These are phyloP conservation scores for Capronia epimyces DNA, from an alignment of 2,329 filamentous ascomycete genomes.

Conservation along the genomic window DNA sequence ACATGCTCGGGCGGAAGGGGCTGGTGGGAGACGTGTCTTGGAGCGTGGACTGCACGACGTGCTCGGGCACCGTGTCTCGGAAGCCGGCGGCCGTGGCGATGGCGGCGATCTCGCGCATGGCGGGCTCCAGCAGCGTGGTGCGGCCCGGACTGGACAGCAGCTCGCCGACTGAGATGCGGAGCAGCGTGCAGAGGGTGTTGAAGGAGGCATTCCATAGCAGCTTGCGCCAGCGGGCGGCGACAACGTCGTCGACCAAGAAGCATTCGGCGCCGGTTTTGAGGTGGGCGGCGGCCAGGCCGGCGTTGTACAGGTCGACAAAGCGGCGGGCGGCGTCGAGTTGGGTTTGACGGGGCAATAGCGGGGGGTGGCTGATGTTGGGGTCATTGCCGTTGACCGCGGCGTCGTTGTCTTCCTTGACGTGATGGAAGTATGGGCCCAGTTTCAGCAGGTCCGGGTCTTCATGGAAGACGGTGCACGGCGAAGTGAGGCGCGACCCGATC, in stretches of 20 bases:
- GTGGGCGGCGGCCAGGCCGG: constrained; percentile 31
- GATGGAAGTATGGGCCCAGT: constrained; percentile 39
- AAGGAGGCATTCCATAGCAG: constrained; percentile 48
- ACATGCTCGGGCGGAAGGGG: constrained; percentile 51
- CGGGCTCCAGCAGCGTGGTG: constrained; percentile 46
- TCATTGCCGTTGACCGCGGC: background rate
- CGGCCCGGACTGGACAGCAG: constrained; percentile 45
- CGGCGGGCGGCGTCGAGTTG: constrained; percentile 32
- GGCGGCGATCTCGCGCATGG: constrained; percentile 50
- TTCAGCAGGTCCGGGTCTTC: constrained; percentile 47
- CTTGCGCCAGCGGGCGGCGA: constrained; percentile 32
- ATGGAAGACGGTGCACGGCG: constrained; percentile 47
- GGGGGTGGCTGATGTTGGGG: constrained; percentile 8
- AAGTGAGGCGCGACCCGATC: constrained; percentile 47
- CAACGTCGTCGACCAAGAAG: constrained; percentile 33
- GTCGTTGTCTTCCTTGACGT: background rate
- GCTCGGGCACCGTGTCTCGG: constrained; percentile 35
- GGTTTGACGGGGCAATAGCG: background rate
- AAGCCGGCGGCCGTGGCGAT: constrained; percentile 42
- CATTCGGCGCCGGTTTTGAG: constrained; percentile 36
- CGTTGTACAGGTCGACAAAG: constrained; percentile 46
- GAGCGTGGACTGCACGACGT: constrained; percentile 46
- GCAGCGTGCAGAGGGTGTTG: constrained; percentile 50
- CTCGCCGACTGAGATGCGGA: constrained; percentile 47
- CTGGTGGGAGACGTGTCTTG: constrained; percentile 46